Percentiles rank a stretch among this genome's conserved stretches.
These are phyloP conservation scores for Pythium brachiatum DNA, from an alignment of 352 stramenopile genomes.

Conservation along the genomic window DNA sequence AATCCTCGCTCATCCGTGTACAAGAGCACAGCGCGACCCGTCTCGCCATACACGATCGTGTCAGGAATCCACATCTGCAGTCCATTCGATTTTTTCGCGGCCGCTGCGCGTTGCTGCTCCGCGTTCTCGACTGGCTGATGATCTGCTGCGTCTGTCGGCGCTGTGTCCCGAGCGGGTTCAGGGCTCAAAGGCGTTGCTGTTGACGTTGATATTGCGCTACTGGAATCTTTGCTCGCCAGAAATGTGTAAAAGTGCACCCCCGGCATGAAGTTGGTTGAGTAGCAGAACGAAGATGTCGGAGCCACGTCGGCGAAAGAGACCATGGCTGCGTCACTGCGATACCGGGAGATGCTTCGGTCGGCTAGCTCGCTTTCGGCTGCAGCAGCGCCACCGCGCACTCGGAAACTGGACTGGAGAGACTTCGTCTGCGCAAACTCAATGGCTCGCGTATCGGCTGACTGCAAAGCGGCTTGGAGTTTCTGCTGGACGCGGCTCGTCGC, in stretches of 20 bases:
- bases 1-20: conserved; percentile 69
- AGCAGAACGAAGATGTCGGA: conserved; percentile 40
- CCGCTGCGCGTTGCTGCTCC: conserved; percentile 8
- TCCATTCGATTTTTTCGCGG: conserved; percentile 18
- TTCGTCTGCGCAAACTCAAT: conserved; percentile 25
- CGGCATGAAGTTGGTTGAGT: conserved; percentile 69
- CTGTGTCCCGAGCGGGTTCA: neutral
- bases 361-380: conserved; percentile 17
- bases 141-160: neutral
- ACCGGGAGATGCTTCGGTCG: conserved; percentile 42
- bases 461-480: conserved; percentile 61
- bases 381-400: conserved; percentile 11
- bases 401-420: conserved; percentile 27
- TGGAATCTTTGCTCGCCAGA: conserved; percentile 51
- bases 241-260: conserved; percentile 80
- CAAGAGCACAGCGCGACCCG: conserved; percentile 62
- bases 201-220: neutral
- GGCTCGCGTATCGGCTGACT: conserved; percentile 35
- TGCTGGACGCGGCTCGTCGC: conserved; percentile 53
- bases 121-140: neutral
- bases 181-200: neutral
- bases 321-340: conserved; percentile 49
- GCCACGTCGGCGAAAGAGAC: conserved; percentile 59
- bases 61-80: conserved; percentile 74
- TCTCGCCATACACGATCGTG: conserved; percentile 80